Percentiles rank a stretch among this genome's conserved stretches.
phyloP scores from a whole-genome alignment of 2,329 filamentous ascomycete species.

The Trichophyton verrucosum region DNA sequence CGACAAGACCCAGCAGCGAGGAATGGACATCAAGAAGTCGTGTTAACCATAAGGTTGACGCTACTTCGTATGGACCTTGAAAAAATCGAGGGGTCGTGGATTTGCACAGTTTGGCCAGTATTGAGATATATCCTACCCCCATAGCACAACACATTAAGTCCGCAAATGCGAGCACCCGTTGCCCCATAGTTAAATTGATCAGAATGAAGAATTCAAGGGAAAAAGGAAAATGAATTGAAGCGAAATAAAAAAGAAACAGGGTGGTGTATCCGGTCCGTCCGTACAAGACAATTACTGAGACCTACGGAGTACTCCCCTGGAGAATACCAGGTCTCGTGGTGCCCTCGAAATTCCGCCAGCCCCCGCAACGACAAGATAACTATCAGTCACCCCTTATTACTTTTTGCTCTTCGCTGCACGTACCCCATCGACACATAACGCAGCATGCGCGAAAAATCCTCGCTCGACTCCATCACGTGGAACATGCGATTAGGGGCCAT shows the following conservation, averaged over 20 bases:
- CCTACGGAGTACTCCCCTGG: background rate
- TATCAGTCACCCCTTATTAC: background rate
- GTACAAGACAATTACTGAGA: background rate
- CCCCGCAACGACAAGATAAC: background rate
- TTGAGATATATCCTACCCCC: background rate
- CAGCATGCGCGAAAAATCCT: constrained; percentile 1
- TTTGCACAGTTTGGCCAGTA: background rate
- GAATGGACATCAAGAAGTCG: background rate
- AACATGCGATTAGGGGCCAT: background rate
- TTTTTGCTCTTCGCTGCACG: background rate
- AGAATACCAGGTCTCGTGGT: background rate
- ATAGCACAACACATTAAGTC: background rate
- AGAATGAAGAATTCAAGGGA: background rate
- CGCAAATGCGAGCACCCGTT: background rate
- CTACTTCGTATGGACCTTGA: background rate
- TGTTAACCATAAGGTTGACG: background rate
- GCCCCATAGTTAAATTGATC: background rate
- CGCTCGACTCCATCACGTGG: background rate
- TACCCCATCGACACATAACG: background rate
- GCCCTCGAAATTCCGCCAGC: background rate
- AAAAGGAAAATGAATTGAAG: background rate
- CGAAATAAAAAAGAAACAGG: background rate
- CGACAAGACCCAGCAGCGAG: background rate
- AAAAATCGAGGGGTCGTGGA: background rate
- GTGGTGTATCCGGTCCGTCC: background rate